Evolutionary conservation across 257 asterid genomes (phyloP), one percentile per base, ranked within the genome.

Genomic region (Plantago major): DNA sequence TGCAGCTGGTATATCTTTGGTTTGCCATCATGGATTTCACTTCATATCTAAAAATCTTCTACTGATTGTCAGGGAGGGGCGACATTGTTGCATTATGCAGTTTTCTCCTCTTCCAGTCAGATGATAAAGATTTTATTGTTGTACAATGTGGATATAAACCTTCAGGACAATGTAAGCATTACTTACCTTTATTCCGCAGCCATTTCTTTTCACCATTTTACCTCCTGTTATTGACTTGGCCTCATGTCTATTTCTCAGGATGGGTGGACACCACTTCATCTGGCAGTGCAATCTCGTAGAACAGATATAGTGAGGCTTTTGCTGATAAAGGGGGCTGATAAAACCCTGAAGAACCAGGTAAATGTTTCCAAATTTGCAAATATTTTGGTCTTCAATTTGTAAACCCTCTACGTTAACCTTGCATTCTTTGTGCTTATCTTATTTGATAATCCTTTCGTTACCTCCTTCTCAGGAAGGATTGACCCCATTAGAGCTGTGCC

Each of bases 11-110:
- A 30, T 52, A 64, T 62, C 13, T 51, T 16, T 59, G 2, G 22
- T 51, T 26, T 19, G 11, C 38, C 11, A 42, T 17, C 19, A 54
- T 61, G 3, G 26, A 52, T 68, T 6, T 22, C 28, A 8, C 65
- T 52, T 53, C 33, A 10, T 14, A 61, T 74, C 50, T 22, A 30
- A 48, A 42, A 58, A 42, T 16, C 18, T 46, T 12, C 33, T 65
- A 65, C 48, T 60, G 71, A 58, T 58, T 60, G 50, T 72, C 96
- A 92, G 98, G 93, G 78, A 2, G 95, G 91, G 46, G 99, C 97
- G 46, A 82, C 96, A 47, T 84, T 92, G 78, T 71, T 92, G 90
- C 99, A 92, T 75, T 92, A 86, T 76, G 96, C 97, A 58, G 97
- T 86, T 42, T 82, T 79, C 17, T 59, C 88, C 55, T 88, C 95